These are phyloP conservation scores for Hypsizygus ulmarius DNA, from an alignment of 1,284 basidiomycete species.

Conservation along the genomic window DNA sequence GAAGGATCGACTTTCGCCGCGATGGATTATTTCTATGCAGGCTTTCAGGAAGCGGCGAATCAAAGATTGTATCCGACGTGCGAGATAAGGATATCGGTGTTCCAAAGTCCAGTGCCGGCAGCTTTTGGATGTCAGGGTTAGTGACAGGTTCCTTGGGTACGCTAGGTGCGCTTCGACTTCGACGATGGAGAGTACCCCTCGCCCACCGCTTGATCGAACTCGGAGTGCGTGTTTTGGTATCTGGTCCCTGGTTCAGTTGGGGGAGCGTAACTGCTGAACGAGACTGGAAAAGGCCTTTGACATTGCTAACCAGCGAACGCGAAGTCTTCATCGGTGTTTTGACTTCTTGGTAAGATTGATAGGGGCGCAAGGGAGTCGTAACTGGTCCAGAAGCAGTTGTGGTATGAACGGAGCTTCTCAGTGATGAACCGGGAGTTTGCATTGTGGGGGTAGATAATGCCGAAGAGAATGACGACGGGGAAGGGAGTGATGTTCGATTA, in stretches of 20 bases:
- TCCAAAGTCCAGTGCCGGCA: conserved; percentile 18
- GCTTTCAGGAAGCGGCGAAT: conserved; percentile 7
- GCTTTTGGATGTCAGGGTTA: conserved; percentile 17
- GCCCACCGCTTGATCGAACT: conserved; percentile 45
- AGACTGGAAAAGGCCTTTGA: conserved; percentile 23
- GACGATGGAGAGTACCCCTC: conserved; percentile 43
- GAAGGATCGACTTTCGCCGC: conserved; percentile 14
- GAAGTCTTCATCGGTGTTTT: conserved; percentile 22
- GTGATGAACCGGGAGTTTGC: conserved; percentile 29
- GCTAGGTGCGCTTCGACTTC: conserved; percentile 49
- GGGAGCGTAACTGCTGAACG: conserved; percentile 25
- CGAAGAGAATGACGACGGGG: conserved; percentile 46
- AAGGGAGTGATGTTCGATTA: conserved; percentile 5
- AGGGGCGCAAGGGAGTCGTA: conserved; percentile 12
- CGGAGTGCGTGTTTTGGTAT: conserved; percentile 30
- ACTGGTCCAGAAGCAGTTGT: conserved; percentile 23
- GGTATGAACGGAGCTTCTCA: conserved; percentile 31
- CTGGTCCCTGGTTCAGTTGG: conserved; percentile 28
- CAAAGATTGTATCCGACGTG: conserved; percentile 12
- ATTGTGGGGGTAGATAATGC: conserved; percentile 41
- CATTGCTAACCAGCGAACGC: conserved; percentile 24
- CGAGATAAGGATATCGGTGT: conserved; percentile 16
- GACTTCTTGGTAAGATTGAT: conserved; percentile 8
- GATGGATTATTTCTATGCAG: conserved; percentile 8
- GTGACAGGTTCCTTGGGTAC: conserved; percentile 25